Evolutionary conservation across 2,329 filamentous ascomycete species (phyloP).

Genomic region (Chrysoporthe cubensis): DNA sequence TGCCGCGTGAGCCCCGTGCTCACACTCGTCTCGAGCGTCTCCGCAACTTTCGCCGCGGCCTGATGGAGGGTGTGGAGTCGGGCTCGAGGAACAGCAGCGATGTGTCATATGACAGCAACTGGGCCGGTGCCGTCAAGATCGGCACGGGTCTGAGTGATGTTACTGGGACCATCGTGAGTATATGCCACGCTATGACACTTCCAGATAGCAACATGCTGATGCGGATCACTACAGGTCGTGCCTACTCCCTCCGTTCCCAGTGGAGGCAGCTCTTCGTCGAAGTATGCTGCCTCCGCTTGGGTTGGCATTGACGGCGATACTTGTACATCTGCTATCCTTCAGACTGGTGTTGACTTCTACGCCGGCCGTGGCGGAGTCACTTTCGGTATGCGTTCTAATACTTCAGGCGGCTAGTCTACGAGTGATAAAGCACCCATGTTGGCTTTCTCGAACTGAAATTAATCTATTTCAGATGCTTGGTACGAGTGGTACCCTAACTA

Average conservation of each 20-base stretch:
- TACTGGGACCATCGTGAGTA: slow-evolving; percentile 49
- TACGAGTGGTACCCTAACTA: slow-evolving; percentile 64
- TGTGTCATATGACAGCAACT: slow-evolving; percentile 58
- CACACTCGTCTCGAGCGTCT: slow-evolving; percentile 35
- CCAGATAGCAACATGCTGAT: not conserved
- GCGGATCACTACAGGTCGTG: slow-evolving; percentile 3
- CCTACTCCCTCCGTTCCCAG: slow-evolving; percentile 50
- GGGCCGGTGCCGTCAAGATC: slow-evolving; percentile 61
- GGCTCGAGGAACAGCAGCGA: slow-evolving; percentile 43
- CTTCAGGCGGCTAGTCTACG: no score
- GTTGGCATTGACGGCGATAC: slow-evolving; percentile 56
- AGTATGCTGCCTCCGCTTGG: slow-evolving; percentile 59
- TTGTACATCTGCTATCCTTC: slow-evolving; percentile 54
- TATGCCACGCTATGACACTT: not conserved
- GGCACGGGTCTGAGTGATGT: slow-evolving; percentile 56
- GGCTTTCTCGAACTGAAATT: not conserved
- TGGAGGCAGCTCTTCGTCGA: slow-evolving; percentile 38
- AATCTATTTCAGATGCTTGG: slow-evolving; percentile 49
- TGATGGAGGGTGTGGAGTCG: slow-evolving; percentile 38
- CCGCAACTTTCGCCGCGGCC: slow-evolving; percentile 35
- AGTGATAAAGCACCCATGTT: not conserved
- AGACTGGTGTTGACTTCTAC: slow-evolving; percentile 61
- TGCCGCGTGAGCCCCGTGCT: slow-evolving; percentile 42
- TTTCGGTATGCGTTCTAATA: slow-evolving; percentile 1
- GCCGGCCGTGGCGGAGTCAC: slow-evolving; percentile 44